These are phyloP conservation scores for Trypanosoma theileri DNA, from an alignment of 208 protist species.

Conservation along the genomic window DNA sequence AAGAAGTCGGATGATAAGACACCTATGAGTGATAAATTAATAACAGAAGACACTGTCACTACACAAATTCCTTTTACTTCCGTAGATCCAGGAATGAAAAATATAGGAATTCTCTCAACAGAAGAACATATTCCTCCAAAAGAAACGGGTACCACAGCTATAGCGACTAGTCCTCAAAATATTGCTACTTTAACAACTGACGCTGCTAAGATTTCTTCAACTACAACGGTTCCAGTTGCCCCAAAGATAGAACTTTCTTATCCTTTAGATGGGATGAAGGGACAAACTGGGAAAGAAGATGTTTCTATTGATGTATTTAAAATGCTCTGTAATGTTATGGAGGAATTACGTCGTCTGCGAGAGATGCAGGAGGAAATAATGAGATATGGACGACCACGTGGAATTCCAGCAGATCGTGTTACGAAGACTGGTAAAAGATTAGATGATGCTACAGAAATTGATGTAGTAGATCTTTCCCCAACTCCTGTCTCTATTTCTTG, in stretches of 20 bases:
- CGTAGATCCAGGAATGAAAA: neutral
- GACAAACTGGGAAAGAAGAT: constrained; percentile 7
- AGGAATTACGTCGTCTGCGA: constrained; percentile 79
- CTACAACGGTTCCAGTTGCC: neutral
- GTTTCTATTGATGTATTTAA: constrained; percentile 60
- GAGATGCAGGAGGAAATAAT: constrained; percentile 69
- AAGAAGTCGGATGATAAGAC: neutral
- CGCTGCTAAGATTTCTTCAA: constrained; percentile 5
- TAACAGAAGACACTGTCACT: neutral
- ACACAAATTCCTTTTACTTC: neutral
- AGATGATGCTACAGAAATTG: constrained; percentile 40
- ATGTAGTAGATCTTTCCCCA: constrained; percentile 71
- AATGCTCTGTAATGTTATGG: constrained; percentile 80
- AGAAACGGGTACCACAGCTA: too few relatives aligned
- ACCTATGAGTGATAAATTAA: neutral
- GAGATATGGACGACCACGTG: constrained; percentile 9
- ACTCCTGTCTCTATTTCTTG: constrained; percentile 71
- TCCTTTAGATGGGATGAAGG: constrained; percentile 13
- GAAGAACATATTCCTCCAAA: constrained; percentile 7
- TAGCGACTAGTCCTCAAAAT: too few relatives aligned
- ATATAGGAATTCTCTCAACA: constrained; percentile 28
- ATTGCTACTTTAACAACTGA: neutral
- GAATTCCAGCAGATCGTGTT: neutral
- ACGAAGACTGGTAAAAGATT: constrained; percentile 15
- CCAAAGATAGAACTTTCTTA: constrained; percentile 19